A percentile compares a stretch with the other conserved stretches of the same genome.
Evolutionary conservation across 2,329 filamentous ascomycete species (phyloP).

Genomic region (Sarocladium kiliense): DNA sequence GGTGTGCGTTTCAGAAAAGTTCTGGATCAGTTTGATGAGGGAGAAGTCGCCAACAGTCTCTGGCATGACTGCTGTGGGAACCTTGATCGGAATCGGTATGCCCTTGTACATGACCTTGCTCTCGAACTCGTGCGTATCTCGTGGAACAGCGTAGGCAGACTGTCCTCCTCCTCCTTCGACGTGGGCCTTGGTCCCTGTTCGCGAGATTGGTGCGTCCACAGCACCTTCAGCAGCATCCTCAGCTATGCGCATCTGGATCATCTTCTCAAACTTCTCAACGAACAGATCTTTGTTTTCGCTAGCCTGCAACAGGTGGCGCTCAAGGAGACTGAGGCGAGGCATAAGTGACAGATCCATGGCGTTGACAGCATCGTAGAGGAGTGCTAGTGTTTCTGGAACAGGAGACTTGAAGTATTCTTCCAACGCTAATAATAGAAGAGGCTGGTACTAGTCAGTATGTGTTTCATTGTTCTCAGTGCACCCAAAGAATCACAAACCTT

Average conservation of each 20-base stretch:
- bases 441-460: constrained; percentile 42
- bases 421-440: constrained; percentile 79
- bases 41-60: constrained; percentile 98
- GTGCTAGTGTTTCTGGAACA: constrained; percentile 77
- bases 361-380: constrained; percentile 89
- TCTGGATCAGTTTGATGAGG: constrained; percentile 93
- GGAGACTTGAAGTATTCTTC: constrained; percentile 97
- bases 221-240: constrained; percentile 50
- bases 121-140: constrained; percentile 97
- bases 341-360: constrained; percentile 94
- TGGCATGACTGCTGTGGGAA: constrained; percentile 86
- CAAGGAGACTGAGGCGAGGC: constrained; percentile 77
- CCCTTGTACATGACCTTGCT: constrained; percentile 93
- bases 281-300: constrained; percentile 96
- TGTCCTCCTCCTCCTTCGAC: constrained; percentile 45
- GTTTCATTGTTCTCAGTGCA: not conserved
- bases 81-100: constrained; percentile 93
- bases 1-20: constrained; percentile 79
- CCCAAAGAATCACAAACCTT: constrained; percentile 56
- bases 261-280: constrained; percentile 93
- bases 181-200: constrained; percentile 58
- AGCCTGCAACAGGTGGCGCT: constrained; percentile 79
- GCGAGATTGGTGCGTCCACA: constrained; percentile 41
- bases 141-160: constrained; percentile 68
- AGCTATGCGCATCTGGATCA: constrained; percentile 77